Conservation (phyloP, 331 rosid species). For the Pyracantha coccinea region DNA sequence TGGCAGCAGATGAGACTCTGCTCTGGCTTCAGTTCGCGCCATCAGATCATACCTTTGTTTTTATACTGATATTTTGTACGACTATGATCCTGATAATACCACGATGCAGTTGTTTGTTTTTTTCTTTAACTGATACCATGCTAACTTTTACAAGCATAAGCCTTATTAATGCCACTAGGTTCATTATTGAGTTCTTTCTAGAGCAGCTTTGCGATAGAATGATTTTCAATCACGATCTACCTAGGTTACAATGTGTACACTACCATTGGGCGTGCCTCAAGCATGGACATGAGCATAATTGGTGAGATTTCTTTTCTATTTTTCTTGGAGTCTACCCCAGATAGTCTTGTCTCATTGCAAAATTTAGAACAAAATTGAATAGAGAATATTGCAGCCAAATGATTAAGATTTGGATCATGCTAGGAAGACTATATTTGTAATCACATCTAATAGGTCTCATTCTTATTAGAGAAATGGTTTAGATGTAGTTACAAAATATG, state of each 20-base stretch:
- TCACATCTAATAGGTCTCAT: too few relatives aligned
- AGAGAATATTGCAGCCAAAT: too few relatives aligned
- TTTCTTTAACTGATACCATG: background rate
- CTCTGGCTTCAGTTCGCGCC: constrained; percentile 98
- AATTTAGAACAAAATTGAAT: too few relatives aligned
- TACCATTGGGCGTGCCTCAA: constrained; percentile 49
- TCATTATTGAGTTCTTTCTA: constrained; percentile 27
- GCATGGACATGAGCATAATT: constrained; percentile 40
- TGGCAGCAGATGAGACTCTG: constrained; percentile 52
- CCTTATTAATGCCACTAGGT: constrained; percentile 7
- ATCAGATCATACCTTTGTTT: constrained; percentile 75
- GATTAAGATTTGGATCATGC: too few relatives aligned
- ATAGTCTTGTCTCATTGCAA: background rate
- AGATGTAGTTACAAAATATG: too few relatives aligned
- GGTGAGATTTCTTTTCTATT: constrained; percentile 32
- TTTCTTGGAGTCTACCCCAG: background rate
- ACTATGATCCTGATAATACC: background rate
- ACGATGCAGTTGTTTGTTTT: background rate
- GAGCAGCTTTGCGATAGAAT: constrained; percentile 86
- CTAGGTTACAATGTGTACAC: constrained; percentile 77
- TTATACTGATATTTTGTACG: constrained; percentile 3
- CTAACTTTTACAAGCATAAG: background rate
- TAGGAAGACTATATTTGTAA: too few relatives aligned
- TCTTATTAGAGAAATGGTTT: too few relatives aligned
- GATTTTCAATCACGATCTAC: constrained; percentile 88